phyloP scores from a whole-genome alignment of 2,329 filamentous ascomycete genomes.

The Volutella citrinella region DNA sequence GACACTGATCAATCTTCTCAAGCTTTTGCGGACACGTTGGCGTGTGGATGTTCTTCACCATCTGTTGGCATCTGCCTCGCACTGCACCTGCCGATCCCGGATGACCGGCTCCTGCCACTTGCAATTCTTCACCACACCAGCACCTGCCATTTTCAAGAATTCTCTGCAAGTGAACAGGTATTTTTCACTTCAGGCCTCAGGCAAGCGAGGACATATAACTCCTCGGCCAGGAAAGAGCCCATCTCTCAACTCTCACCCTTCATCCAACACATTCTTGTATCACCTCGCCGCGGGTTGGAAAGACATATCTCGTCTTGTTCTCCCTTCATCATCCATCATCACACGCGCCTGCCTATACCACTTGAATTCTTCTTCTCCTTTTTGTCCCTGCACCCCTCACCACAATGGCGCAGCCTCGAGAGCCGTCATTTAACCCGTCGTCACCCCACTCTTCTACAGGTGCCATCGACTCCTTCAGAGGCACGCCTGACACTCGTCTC shows the following conservation, averaged over 20 bases:
- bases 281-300: too few relatives aligned
- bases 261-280: conserved; percentile 9
- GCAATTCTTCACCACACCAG: too few relatives aligned
- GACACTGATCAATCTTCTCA: too few relatives aligned
- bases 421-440: conserved; percentile 36
- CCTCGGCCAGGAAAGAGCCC: conserved; percentile 5
- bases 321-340: not conserved
- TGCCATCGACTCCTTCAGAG: conserved; percentile 54
- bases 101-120: conserved; percentile 4
- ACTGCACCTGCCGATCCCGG: not conserved
- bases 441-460: conserved; percentile 52
- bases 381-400: not conserved
- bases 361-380: not conserved
- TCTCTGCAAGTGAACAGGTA: too few relatives aligned
- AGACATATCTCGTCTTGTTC: not conserved
- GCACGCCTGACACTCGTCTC: conserved; percentile 62
- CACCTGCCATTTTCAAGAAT: too few relatives aligned
- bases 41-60: too few relatives aligned
- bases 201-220: too few relatives aligned
- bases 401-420: conserved; percentile 40
- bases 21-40: too few relatives aligned
- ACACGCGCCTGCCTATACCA: not conserved
- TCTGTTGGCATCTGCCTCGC: too few relatives aligned
- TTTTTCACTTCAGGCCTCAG: too few relatives aligned
- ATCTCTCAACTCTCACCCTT: conserved; percentile 6